Percentiles rank a stretch among this genome's conserved stretches.
These are phyloP conservation scores for Termitomyces sp. DNA, from an alignment of 768 basidiomycete species.

Conservation along the genomic window DNA sequence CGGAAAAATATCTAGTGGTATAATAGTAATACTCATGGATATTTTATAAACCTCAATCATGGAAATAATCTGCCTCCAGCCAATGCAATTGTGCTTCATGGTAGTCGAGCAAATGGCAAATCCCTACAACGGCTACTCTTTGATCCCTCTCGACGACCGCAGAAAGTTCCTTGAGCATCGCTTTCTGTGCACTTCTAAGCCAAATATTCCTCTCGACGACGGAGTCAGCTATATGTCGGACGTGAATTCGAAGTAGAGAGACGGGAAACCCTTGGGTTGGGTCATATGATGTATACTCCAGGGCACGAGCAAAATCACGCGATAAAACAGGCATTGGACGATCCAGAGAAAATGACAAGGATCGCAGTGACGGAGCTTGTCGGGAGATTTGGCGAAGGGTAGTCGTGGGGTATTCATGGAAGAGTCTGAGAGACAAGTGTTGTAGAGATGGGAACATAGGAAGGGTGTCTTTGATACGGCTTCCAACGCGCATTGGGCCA, in stretches of 20 bases:
- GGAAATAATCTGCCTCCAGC: not conserved
- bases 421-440: slow-evolving; percentile 19
- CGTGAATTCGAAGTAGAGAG: slow-evolving; percentile 12
- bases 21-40: not conserved
- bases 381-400: slow-evolving; percentile 23
- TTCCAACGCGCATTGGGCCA: slow-evolving; percentile 22
- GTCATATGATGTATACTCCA: slow-evolving; percentile 5
- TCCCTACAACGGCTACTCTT: slow-evolving; percentile 5
- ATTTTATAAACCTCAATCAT: not conserved
- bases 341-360: slow-evolving; percentile 19
- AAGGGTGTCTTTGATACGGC: slow-evolving; percentile 4
- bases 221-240: slow-evolving; percentile 13
- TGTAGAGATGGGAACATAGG: slow-evolving; percentile 21
- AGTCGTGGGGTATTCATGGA: slow-evolving; percentile 18
- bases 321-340: slow-evolving; percentile 17
- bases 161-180: slow-evolving; percentile 5
- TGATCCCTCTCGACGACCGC: slow-evolving; percentile 2
- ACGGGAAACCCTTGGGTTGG: slow-evolving; percentile 6
- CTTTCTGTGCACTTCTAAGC: slow-evolving; percentile 7
- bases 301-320: slow-evolving; percentile 13
- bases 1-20: slow-evolving; percentile 2
- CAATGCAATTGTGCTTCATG: slow-evolving; percentile 7
- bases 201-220: slow-evolving; percentile 9
- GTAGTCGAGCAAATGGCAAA: not conserved
- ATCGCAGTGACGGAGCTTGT: slow-evolving; percentile 19